Conservation (phyloP, 768 basidiomycete genomes). For the Hydnum rufescens region DNA sequence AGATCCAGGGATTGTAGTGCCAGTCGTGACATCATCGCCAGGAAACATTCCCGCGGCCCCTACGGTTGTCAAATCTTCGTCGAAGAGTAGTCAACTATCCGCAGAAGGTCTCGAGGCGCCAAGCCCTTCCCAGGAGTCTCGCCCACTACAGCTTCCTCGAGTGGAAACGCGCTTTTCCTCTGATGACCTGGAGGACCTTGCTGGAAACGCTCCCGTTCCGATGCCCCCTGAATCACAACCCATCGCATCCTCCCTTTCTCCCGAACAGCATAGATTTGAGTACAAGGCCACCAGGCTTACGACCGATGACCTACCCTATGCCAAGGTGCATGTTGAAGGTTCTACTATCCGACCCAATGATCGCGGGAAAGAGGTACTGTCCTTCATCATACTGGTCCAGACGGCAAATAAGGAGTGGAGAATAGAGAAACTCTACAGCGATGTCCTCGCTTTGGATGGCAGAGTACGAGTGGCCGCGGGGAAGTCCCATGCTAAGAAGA, state of each 20-base stretch:
- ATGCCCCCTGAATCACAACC: not conserved
- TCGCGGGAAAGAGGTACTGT: constrained; percentile 77
- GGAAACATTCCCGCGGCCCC: not conserved
- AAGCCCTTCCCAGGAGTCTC: no score
- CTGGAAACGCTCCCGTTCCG: no score
- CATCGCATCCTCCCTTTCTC: not conserved
- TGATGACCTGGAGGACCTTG: no score
- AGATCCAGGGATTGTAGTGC: no score
- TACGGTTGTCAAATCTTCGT: no score
- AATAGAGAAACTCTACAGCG: constrained; percentile 86
- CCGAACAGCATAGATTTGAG: not conserved
- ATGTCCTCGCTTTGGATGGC: constrained; percentile 75
- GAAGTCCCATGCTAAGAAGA: constrained; percentile 52
- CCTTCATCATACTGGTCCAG: constrained; percentile 62
- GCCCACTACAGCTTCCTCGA: no score
- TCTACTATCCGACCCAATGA: constrained; percentile 80
- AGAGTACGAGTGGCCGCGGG: constrained; percentile 37
- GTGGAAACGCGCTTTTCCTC: no score
- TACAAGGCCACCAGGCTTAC: constrained; percentile 12
- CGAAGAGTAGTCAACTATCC: not conserved
- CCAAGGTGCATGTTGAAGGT: constrained; percentile 49
- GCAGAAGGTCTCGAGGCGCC: constrained; percentile 1
- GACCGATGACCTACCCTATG: constrained; percentile 43
- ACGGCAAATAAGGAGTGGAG: constrained; percentile 53
- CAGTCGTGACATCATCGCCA: no score